Conservation (phyloP, 352 stramenopile species). For the Pythium vanterpoolii region DNA sequence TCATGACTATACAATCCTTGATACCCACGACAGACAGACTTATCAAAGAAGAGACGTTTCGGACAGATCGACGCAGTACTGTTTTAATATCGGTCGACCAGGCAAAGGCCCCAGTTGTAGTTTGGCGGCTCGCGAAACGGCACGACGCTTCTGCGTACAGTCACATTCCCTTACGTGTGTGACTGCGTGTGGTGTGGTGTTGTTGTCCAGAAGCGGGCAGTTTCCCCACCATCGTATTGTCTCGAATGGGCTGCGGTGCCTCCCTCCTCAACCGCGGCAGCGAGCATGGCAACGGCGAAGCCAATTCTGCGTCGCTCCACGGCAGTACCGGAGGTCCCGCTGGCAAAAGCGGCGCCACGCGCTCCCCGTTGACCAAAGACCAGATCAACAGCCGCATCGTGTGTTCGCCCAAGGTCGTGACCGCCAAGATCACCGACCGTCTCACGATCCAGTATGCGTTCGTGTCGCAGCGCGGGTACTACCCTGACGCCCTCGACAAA, state of each 20-base stretch:
- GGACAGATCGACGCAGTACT: too few relatives aligned
- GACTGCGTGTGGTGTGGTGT: too few relatives aligned
- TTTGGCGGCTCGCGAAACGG: constrained; percentile 1
- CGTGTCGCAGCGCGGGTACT: constrained; percentile 93
- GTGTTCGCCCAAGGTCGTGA: constrained; percentile 67
- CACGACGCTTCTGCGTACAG: too few relatives aligned
- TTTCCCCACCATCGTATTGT: too few relatives aligned
- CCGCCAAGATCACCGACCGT: constrained; percentile 55
- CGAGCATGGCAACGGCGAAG: constrained; percentile 28
- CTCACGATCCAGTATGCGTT: constrained; percentile 87
- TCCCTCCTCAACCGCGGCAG: constrained; percentile 49
- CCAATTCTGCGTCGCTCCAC: constrained; percentile 42
- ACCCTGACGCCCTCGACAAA: constrained; percentile 94
- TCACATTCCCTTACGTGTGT: too few relatives aligned
- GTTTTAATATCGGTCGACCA: too few relatives aligned
- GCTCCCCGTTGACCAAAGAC: constrained; percentile 75
- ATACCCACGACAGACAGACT: too few relatives aligned
- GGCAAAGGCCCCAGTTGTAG: too few relatives aligned
- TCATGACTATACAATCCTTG: too few relatives aligned
- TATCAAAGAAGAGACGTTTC: too few relatives aligned
- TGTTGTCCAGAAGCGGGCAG: too few relatives aligned
- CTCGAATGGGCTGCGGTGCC: constrained; percentile 63
- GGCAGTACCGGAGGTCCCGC: background rate
- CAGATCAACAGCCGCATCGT: constrained; percentile 85
- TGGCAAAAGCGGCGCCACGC: constrained; percentile 37